Evolutionary conservation across 2,329 filamentous ascomycete genomes (phyloP).

Genomic region (Hymenoscyphus scutula): DNA sequence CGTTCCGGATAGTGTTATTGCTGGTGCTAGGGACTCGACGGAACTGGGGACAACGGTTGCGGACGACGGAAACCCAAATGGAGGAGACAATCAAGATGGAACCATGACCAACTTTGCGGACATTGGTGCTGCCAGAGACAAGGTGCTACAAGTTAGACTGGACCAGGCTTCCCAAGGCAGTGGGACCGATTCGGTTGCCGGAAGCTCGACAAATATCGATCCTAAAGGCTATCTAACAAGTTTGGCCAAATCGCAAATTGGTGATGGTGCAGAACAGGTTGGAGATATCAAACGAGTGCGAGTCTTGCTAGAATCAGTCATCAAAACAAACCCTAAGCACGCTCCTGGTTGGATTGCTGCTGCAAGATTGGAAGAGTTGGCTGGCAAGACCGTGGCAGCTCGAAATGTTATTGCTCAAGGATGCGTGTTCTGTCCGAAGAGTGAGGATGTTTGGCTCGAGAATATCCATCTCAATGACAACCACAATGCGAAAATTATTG

Average conservation of each 20-base stretch:
- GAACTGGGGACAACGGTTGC: slow-evolving; percentile 87
- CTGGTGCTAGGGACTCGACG: slow-evolving; percentile 74
- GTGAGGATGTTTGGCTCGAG: slow-evolving; percentile 93
- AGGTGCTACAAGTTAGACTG: slow-evolving; percentile 89
- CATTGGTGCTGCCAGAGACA: slow-evolving; percentile 93
- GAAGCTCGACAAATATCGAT: slow-evolving; percentile 87
- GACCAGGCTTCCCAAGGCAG: slow-evolving; percentile 80
- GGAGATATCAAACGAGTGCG: slow-evolving; percentile 94
- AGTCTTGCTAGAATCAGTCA: slow-evolving; percentile 90
- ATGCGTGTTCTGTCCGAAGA: slow-evolving; percentile 88
- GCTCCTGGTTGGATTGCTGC: slow-evolving; percentile 95
- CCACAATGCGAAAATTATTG: slow-evolving; percentile 93
- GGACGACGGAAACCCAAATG: slow-evolving; percentile 65
- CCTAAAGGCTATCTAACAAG: slow-evolving; percentile 95
- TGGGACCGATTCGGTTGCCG: slow-evolving; percentile 65
- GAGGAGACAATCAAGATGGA: slow-evolving; percentile 62
- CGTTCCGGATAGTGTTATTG: slow-evolving; percentile 92
- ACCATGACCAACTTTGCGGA: slow-evolving; percentile 98
- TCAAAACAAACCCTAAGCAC: slow-evolving; percentile 94
- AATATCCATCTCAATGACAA: slow-evolving; percentile 91
- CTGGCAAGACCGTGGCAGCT: slow-evolving; percentile 86
- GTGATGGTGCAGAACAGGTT: slow-evolving; percentile 77
- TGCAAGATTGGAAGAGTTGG: slow-evolving; percentile 85
- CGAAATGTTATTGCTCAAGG: slow-evolving; percentile 85
- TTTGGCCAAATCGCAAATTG: slow-evolving; percentile 76